phyloP scores from a whole-genome alignment of 1,139 yeast genomes.

The Torulaspora pretoriensis region DNA sequence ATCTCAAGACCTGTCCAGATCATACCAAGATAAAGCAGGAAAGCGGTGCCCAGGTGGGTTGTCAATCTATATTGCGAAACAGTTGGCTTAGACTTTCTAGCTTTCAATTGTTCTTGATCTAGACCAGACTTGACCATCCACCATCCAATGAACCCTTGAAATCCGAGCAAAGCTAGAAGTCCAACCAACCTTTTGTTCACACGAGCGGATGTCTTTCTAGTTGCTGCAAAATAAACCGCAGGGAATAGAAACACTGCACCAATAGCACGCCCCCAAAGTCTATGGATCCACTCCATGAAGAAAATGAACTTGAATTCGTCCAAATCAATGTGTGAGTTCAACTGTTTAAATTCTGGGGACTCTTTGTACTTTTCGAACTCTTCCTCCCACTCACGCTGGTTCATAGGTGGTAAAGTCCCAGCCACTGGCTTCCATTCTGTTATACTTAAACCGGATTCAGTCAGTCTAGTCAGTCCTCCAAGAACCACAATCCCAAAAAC shows the following conservation, averaged over 20 bases:
- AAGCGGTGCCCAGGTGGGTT: conserved; percentile 92
- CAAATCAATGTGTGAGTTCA: conserved; percentile 84
- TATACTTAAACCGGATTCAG: conserved; percentile 92
- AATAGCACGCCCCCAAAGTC: conserved; percentile 86
- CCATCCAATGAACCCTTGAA: conserved; percentile 98
- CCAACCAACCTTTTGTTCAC: conserved; percentile 67
- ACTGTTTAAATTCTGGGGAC: conserved; percentile 86
- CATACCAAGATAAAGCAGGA: conserved; percentile 81
- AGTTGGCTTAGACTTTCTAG: conserved; percentile 84
- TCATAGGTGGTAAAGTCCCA: conserved; percentile 85
- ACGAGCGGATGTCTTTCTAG: conserved; percentile 62
- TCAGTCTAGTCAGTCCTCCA: conserved; percentile 91
- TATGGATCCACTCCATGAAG: conserved; percentile 97
- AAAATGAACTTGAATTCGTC: conserved; percentile 95
- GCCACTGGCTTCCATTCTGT: conserved; percentile 99
- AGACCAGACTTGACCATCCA: conserved; percentile 99
- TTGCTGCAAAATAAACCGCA: conserved; percentile 70
- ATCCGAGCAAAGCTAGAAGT: conserved; percentile 71
- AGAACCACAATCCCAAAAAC: conserved; percentile 95
- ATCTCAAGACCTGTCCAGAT: conserved; percentile 85
- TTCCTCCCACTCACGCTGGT: conserved; percentile 72
- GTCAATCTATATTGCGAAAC: conserved; percentile 94
- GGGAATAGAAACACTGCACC: conserved; percentile 83
- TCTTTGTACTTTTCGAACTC: conserved; percentile 78
- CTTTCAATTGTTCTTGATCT: conserved; percentile 73